These are phyloP conservation scores for Corynespora cassiicola DNA, from an alignment of 2,329 filamentous ascomycete species.

Conservation along the genomic window DNA sequence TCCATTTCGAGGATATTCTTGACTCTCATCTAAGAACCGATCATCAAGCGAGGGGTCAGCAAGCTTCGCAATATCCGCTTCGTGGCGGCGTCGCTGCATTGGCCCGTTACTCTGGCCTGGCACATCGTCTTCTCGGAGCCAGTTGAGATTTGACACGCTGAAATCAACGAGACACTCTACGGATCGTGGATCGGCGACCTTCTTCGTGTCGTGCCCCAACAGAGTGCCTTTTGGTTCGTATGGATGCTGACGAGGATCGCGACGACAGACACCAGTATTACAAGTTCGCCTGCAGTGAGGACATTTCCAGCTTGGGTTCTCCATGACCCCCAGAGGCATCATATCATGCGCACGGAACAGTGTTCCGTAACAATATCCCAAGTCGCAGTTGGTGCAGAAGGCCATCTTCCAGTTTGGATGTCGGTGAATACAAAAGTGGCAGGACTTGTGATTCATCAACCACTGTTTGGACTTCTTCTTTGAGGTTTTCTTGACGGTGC, in stretches of 20 bases:
- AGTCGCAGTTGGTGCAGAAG: constrained; percentile 76
- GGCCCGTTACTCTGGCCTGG: constrained; percentile 52
- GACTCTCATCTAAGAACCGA: constrained; percentile 52
- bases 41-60: constrained; percentile 54
- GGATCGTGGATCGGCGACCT: constrained; percentile 88
- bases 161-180: constrained; percentile 92
- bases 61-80: constrained; percentile 60
- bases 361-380: constrained; percentile 90
- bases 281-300: constrained; percentile 87
- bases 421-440: constrained; percentile 83
- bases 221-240: constrained; percentile 88
- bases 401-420: constrained; percentile 87
- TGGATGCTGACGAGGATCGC: constrained; percentile 70
- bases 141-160: constrained; percentile 83
- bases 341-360: constrained; percentile 91
- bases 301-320: constrained; percentile 84
- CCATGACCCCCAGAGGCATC: constrained; percentile 82
- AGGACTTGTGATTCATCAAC: constrained; percentile 61
- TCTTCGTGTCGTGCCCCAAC: constrained; percentile 88
- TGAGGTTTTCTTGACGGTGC: constrained; percentile 67
- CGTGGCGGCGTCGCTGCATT: constrained; percentile 57
- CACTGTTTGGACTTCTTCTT: constrained; percentile 63
- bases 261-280: constrained; percentile 82
- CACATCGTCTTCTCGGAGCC: constrained; percentile 68
- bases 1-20: constrained; percentile 42